Percentiles rank a stretch among this genome's conserved stretches.
Conservation (phyloP, 148 eudicot species). For the Nepenthes mirabilis region DNA sequence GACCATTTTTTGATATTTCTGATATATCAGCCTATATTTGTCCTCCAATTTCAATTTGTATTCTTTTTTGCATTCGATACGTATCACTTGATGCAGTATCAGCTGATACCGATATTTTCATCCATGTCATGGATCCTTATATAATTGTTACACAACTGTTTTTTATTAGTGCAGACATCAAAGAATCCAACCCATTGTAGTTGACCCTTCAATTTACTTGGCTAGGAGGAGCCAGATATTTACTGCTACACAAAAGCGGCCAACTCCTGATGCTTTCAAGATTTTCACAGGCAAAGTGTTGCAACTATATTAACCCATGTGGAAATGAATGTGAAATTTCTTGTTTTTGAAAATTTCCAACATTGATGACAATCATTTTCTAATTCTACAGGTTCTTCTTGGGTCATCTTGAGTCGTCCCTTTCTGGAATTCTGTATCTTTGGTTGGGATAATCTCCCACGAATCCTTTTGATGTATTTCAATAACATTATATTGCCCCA, state of each 20-base stretch:
- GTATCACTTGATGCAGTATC: not conserved
- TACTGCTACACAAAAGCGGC: constrained; percentile 67
- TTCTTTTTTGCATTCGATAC: not conserved
- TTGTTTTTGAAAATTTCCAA: not conserved
- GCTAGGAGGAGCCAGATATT: constrained; percentile 77
- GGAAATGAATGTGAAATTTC: not conserved
- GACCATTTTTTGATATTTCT: too few species aligned
- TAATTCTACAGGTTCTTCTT: constrained; percentile 64
- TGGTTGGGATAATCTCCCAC: constrained; percentile 97
- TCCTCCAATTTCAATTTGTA: not conserved
- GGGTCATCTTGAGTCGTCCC: constrained; percentile 67
- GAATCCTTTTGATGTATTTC: constrained; percentile 74
- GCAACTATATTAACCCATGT: not conserved
- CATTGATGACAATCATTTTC: not conserved
- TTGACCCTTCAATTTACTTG: constrained; percentile 84
- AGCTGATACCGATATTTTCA: too few species aligned
- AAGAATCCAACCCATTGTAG: constrained; percentile 71
- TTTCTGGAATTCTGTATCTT: constrained; percentile 66
- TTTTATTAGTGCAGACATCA: constrained; percentile 31
- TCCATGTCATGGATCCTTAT: too few species aligned
- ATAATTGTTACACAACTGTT: not conserved
- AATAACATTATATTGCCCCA: constrained; percentile 69
- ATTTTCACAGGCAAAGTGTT: constrained; percentile 67
- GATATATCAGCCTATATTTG: too few species aligned
- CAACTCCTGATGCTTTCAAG: constrained; percentile 68